phyloP scores from a whole-genome alignment of 2,329 filamentous ascomycete genomes.

The Verticillium zaregamsianum region DNA sequence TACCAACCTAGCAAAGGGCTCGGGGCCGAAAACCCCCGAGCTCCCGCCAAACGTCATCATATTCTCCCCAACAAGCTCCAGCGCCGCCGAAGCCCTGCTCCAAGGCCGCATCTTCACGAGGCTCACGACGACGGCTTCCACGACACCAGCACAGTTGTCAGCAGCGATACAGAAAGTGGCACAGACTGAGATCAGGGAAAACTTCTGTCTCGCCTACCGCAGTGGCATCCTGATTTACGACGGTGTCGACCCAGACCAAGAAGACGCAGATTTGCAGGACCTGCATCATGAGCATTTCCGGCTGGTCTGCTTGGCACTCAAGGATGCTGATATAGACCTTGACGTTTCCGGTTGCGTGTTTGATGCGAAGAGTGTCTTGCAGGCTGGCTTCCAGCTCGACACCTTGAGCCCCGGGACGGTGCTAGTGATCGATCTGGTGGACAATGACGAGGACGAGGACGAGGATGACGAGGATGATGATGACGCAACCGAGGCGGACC shows the following conservation, averaged over 20 bases:
- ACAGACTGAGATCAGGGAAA: constrained; percentile 3
- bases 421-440: constrained; percentile 16
- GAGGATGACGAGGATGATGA: constrained; percentile 10
- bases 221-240: constrained; percentile 15
- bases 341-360: constrained; percentile 17
- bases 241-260: constrained; percentile 3
- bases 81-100: constrained; percentile 9
- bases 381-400: constrained; percentile 18
- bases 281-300: constrained; percentile 18
- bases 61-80: constrained; percentile 11
- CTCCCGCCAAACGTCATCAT: constrained; percentile 17
- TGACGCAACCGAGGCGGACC: constrained; percentile 7
- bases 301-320: constrained; percentile 15
- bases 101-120: constrained; percentile 14
- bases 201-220: constrained; percentile 14
- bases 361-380: constrained; percentile 9
- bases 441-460: constrained; percentile 11
- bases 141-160: constrained; percentile 9
- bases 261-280: constrained; percentile 8
- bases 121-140: constrained; percentile 12
- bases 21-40: not conserved
- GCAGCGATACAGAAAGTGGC: constrained; percentile 4
- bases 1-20: not conserved
- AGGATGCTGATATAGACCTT: constrained; percentile 15
- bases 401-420: constrained; percentile 14